A percentile compares a stretch with the other conserved stretches of the same genome.
Evolutionary conservation across 345 rosid genomes (phyloP).

Genomic region (Microcos paniculata): DNA sequence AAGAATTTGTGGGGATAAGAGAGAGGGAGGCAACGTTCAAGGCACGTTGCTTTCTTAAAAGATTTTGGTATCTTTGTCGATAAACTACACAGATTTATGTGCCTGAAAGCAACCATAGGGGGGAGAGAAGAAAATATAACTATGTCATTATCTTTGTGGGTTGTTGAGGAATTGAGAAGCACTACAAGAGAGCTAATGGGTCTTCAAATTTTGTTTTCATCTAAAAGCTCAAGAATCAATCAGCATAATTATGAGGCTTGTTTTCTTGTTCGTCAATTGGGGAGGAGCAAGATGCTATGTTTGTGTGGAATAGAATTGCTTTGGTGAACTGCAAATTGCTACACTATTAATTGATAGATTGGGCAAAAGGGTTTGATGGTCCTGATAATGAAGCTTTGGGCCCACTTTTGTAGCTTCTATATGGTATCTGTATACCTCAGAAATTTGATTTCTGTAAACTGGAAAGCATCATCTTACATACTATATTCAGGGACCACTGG

Average conservation of each 20-base stretch:
- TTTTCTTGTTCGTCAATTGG: neutral
- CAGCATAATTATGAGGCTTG: neutral
- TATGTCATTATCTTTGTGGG: conserved; percentile 5
- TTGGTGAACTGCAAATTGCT: neutral
- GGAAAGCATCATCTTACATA: neutral
- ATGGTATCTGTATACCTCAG: neutral
- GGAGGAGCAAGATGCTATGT: neutral
- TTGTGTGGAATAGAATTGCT: neutral
- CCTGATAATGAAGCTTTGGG: neutral
- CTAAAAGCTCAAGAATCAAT: neutral
- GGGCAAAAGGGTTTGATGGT: neutral
- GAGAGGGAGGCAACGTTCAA: conserved; percentile 25
- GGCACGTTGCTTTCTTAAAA: conserved; percentile 39
- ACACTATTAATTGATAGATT: conserved; percentile 4
- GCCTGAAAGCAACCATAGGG: conserved; percentile 9
- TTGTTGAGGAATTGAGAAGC: neutral
- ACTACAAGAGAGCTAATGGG: neutral
- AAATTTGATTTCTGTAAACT: neutral
- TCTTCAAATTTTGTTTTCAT: neutral
- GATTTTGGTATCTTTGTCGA: conserved; percentile 38
- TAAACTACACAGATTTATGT: conserved; percentile 19
- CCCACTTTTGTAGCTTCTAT: neutral
- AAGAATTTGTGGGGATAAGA: conserved; percentile 26
- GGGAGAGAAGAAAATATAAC: neutral
- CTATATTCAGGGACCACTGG: neutral